Evolutionary conservation across 2,329 filamentous ascomycete species (phyloP).

Genomic region (Fusarium sp.): DNA sequence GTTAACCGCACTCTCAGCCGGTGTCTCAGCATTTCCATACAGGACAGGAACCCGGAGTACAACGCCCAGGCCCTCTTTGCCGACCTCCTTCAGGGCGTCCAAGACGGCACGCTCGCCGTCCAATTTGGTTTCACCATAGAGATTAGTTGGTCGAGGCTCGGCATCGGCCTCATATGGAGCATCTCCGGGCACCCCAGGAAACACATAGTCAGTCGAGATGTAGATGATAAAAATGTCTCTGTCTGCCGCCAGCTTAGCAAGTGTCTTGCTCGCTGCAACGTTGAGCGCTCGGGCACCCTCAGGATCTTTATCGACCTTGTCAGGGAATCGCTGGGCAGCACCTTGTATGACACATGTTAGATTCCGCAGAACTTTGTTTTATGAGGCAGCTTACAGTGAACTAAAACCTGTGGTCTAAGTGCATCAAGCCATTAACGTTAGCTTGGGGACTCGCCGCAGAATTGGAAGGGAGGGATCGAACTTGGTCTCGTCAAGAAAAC

Average conservation of each 20-base stretch:
- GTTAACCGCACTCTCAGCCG: slow-evolving; percentile 86
- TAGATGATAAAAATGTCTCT: slow-evolving; percentile 77
- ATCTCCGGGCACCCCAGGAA: slow-evolving; percentile 79
- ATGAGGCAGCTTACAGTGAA: slow-evolving; percentile 75
- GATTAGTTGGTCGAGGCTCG: slow-evolving; percentile 77
- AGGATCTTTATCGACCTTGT: slow-evolving; percentile 85
- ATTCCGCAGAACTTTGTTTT: background rate
- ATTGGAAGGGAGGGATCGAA: slow-evolving; percentile 47
- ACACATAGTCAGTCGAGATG: slow-evolving; percentile 87
- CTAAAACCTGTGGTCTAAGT: slow-evolving; percentile 77
- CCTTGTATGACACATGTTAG: slow-evolving; percentile 61
- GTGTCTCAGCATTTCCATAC: slow-evolving; percentile 79
- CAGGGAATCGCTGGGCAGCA: slow-evolving; percentile 88
- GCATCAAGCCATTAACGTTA: slow-evolving; percentile 3
- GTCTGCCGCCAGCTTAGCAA: slow-evolving; percentile 75
- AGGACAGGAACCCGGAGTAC: slow-evolving; percentile 86
- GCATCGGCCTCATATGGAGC: slow-evolving; percentile 81
- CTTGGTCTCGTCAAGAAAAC: slow-evolving; percentile 66
- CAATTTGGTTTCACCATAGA: slow-evolving; percentile 75
- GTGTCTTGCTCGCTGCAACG: slow-evolving; percentile 74
- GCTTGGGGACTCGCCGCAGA: slow-evolving; percentile 1
- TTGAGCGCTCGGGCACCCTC: slow-evolving; percentile 80
- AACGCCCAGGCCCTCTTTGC: slow-evolving; percentile 68
- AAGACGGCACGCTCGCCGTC: slow-evolving; percentile 75
- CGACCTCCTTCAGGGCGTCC: slow-evolving; percentile 65